Conservation (phyloP, 305 asterid genomes). For the Fraxinus paxiana region DNA sequence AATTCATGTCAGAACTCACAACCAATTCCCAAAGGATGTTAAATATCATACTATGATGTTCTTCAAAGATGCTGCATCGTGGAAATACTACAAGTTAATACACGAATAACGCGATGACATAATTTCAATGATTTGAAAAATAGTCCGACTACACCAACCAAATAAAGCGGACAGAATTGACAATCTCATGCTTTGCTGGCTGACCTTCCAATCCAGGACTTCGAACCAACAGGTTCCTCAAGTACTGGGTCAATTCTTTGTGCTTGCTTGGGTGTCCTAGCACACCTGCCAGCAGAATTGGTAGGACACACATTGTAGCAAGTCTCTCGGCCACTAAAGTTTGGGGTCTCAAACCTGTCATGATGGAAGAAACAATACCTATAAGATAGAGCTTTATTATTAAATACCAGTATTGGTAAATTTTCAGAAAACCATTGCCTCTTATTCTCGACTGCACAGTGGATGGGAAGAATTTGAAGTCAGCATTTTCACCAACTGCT, state of each 20-base stretch:
- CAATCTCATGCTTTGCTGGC: conserved; percentile 62
- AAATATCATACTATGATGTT: conserved; percentile 70
- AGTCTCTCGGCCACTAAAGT: conserved; percentile 61
- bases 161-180: conserved; percentile 83
- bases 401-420: background rate
- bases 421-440: conserved; percentile 37
- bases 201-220: conserved; percentile 58
- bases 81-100: conserved; percentile 26
- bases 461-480: conserved; percentile 61
- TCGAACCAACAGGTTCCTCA: conserved; percentile 67
- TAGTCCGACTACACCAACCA: conserved; percentile 49
- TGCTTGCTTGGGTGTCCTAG: conserved; percentile 78
- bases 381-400: conserved; percentile 14
- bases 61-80: conserved; percentile 76
- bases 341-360: conserved; percentile 74
- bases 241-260: conserved; percentile 58
- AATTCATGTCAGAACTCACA: conserved; percentile 58
- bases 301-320: conserved; percentile 77
- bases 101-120: conserved; percentile 11
- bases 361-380: conserved; percentile 16
- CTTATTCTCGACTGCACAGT: conserved; percentile 52
- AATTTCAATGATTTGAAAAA: conserved; percentile 14
- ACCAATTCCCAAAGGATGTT: conserved; percentile 97
- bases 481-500: conserved; percentile 81
- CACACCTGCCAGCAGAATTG: conserved; percentile 92